Evolutionary conservation across 371 early-diverging fungal genomes (phyloP).

Genomic region (Lichtheimia ramosa): DNA sequence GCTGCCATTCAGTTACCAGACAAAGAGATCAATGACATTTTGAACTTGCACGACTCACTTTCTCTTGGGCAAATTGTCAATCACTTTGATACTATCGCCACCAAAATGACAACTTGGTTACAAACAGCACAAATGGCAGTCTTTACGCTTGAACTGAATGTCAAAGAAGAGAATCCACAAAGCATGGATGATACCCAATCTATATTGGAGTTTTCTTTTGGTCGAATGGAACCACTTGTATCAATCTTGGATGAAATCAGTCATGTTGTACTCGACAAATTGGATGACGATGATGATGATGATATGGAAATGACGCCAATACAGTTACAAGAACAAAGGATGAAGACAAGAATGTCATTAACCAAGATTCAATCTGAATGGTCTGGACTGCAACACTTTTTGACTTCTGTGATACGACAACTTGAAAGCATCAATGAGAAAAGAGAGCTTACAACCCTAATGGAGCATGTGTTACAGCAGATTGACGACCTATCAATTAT

Average conservation of each 20-base stretch:
- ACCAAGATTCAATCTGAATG: conserved; percentile 50
- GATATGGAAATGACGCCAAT: background rate
- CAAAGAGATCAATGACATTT: conserved; percentile 27
- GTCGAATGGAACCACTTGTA: conserved; percentile 52
- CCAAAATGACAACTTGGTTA: conserved; percentile 46
- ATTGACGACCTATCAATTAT: conserved; percentile 41
- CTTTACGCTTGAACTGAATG: conserved; percentile 49
- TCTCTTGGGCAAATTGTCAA: conserved; percentile 34
- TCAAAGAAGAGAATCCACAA: conserved; percentile 33
- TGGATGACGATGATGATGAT: conserved; percentile 28
- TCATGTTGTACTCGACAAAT: conserved; percentile 35
- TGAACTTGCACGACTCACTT: conserved; percentile 36
- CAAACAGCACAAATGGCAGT: conserved; percentile 56
- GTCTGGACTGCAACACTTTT: conserved; percentile 47
- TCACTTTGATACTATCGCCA: conserved; percentile 32
- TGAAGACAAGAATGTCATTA: conserved; percentile 18
- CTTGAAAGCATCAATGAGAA: conserved; percentile 20
- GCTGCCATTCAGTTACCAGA: conserved; percentile 28
- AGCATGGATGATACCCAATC: conserved; percentile 34
- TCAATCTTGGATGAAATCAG: conserved; percentile 46
- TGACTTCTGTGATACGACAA: conserved; percentile 35
- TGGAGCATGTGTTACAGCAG: conserved; percentile 31
- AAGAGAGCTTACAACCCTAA: conserved; percentile 16
- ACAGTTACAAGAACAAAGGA: conserved; percentile 9
- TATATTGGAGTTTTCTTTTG: conserved; percentile 36